Evolutionary conservation across 1,139 yeast species (phyloP).

Genomic region (Magnusiomyces tetraspermus): DNA sequence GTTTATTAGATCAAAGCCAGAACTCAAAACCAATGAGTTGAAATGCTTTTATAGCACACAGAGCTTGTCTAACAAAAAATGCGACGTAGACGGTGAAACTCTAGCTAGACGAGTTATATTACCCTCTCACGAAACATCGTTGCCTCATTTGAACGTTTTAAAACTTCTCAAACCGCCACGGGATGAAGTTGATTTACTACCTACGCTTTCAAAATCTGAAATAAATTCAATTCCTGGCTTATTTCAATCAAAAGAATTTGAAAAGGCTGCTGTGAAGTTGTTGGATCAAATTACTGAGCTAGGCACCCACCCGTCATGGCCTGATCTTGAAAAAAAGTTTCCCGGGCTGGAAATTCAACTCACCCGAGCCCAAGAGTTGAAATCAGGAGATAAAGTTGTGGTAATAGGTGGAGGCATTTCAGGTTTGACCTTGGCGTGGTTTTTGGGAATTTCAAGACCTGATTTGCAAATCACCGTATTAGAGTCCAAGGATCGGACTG

Average conservation of each 20-base stretch:
- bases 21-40: no score
- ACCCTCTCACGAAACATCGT: conserved; percentile 9
- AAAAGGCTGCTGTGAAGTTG: conserved; percentile 6
- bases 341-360: conserved; percentile 22
- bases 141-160: conserved; percentile 11
- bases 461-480: conserved; percentile 55
- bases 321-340: conserved; percentile 5
- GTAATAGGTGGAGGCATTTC: conserved; percentile 82
- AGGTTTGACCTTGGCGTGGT: conserved; percentile 72
- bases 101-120: conserved; percentile 13
- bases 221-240: not conserved
- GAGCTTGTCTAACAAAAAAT: no score
- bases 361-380: conserved; percentile 25
- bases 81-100: conserved; percentile 7
- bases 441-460: conserved; percentile 51
- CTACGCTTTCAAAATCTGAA: conserved; percentile 2
- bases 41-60: no score
- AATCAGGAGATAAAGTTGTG: conserved; percentile 24
- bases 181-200: conserved; percentile 5
- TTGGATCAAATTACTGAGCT: conserved; percentile 6
- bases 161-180: conserved; percentile 11
- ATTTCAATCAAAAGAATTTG: conserved; percentile 8
- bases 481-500: conserved; percentile 48
- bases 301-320: conserved; percentile 7
- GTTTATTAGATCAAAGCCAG: no score